Evolutionary conservation across 495 filamentous ascomycete species (phyloP), one percentile per base, ranked within the genome.

Genomic region (Aspergillus sclerotiicarbonarius): DNA sequence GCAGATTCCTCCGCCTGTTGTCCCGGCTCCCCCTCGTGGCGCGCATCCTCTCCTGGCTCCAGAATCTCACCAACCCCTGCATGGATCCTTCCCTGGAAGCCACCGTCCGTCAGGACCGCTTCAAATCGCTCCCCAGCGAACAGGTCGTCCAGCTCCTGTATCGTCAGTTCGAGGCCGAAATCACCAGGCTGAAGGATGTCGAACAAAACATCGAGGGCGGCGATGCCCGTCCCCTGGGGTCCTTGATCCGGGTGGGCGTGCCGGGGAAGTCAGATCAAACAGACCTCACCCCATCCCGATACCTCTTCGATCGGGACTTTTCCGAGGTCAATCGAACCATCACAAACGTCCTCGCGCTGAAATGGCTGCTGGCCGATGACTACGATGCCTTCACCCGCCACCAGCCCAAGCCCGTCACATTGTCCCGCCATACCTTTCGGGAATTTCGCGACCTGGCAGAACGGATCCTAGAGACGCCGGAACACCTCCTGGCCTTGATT

Each of bases 301-400:
- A 67, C 1, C 55, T 74, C 5, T 74, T 57, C 16, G 61, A 60
- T 1, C 1, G 57, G 7, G 61, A 74, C 25, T 70, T 65, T 39
- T 55, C 64, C 30, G 72, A 76, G 53, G 62, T 74, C n/a, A 74
- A 76, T 46, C 72, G 72, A 19, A 76, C 72, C 1, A 59, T 76
- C 6, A 57, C 67, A 9, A 66, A 68, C 12, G 47, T 74, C 8
- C 48, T 73, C 19, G 54, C 70, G 1, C 32, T 73, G 53, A 72
- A 70, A 63, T 76, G 72, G 72, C 54, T 73, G 21, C 60, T 65
- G 15, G 65, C 60, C 25, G 62, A 54, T n/a, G 51, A 69, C 18
- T 74, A 73, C 58, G 58, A 62, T 16, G 46, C 49, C 6, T 65
- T 76, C 20, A 65, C 65, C 1, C 31, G 44, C 35, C 51, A 60